Base-by-base conservation (phyloP, 805 yeast species). In the Pichia rugopelliculosa region DNA sequence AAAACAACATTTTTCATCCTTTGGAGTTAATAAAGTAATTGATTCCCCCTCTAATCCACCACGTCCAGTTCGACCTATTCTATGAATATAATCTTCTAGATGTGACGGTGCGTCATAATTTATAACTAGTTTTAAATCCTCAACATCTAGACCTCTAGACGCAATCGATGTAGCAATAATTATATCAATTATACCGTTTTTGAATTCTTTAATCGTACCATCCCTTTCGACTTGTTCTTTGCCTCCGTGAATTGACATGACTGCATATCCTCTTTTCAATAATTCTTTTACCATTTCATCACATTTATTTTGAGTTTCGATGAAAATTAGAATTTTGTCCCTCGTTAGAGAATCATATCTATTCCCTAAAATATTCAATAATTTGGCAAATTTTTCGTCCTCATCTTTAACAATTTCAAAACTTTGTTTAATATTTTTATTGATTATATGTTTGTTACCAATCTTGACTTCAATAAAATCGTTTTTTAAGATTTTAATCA, bases 41-140 rank as follows among this genome's bases (percentile, higher is more conserved):
- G 72, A 76, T 59, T 67, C 70, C 2, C 99, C 99, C 3, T 66
- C 68, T 33, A 74, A 74, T 0, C 93, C 93, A 1, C 97, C 98
- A 51, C 99, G 73, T 0, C 97, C 99, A 0, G 99, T 93, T 49
- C 99, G 72, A 0, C 99, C 99, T 1, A 90, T 96, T 9, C 98
- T 75, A 66, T 93, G 99, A 12, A 93, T 91, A 59, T 93, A 93
- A 62, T 93, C 98, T 53, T 95, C 98, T 74, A 89, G 74, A 51
- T 90, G 95, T 53, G 75, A 86, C 0, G 96, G 95, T 0, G 87
- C 75, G 54, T 85, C 89, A 57, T 75, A 86, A 53, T 93, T 86
- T 7, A 93, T 70, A 2, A 93, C 98, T 39, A 90, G 63, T 48
- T 80, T 80, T 23, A 91, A 74, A 21, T 82, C 84, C 45, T 88